phyloP scores from a whole-genome alignment of 768 basidiomycete species.

The Pleurotus giganteus region DNA sequence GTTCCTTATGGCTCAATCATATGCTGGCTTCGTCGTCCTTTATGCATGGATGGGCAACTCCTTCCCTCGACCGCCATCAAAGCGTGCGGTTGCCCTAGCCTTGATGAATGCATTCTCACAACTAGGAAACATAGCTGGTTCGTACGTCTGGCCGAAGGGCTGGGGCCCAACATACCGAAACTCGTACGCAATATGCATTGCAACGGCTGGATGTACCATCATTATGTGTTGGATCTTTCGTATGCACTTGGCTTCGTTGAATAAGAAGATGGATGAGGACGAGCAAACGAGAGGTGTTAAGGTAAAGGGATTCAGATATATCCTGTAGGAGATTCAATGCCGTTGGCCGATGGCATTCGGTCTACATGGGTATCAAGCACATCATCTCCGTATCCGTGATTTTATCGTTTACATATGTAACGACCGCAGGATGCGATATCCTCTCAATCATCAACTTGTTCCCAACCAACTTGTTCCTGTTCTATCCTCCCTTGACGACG shows the following conservation, averaged over 20 bases:
- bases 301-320: conserved; percentile 42
- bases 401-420: not conserved
- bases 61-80: conserved; percentile 74
- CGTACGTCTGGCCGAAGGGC: conserved; percentile 65
- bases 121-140: conserved; percentile 82
- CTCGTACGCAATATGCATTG: conserved; percentile 74
- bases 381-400: conserved; percentile 4
- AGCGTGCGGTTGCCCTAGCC: conserved; percentile 80
- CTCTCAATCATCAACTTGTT: conserved; percentile 7
- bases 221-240: conserved; percentile 51
- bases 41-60: conserved; percentile 48
- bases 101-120: conserved; percentile 79
- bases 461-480: not conserved
- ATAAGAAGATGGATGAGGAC: conserved; percentile 34
- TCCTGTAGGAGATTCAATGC: conserved; percentile 30
- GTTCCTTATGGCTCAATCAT: conserved; percentile 78
- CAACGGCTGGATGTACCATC: conserved; percentile 48
- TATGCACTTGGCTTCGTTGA: conserved; percentile 39
- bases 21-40: conserved; percentile 67
- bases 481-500: not conserved
- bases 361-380: not conserved
- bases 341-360: not conserved
- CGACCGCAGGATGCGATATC: not conserved
- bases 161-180: conserved; percentile 73
- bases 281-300: conserved; percentile 32